These are phyloP conservation scores for Pistacia vera DNA, from an alignment of 345 rosid genomes.

Conservation along the genomic window DNA sequence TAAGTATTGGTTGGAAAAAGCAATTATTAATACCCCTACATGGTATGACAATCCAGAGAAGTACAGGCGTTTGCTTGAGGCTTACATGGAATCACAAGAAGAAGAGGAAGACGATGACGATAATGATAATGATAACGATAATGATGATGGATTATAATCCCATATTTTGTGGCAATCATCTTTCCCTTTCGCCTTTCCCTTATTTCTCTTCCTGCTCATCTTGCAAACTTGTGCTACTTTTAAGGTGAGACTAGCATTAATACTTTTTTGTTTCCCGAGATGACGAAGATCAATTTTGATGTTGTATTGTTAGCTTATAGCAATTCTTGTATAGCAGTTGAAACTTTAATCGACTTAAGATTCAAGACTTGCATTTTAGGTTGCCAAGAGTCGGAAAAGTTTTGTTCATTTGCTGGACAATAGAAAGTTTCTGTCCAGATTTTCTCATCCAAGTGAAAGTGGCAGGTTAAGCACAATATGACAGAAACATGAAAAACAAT, in stretches of 20 bases:
- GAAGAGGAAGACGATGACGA: slow-evolving; percentile 19
- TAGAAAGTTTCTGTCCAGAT: neutral
- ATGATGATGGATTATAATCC: slow-evolving; percentile 15
- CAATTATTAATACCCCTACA: slow-evolving; percentile 67
- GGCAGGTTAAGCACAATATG: neutral
- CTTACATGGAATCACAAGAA: slow-evolving; percentile 22
- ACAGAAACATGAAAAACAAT: neutral
- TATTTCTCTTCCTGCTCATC: neutral
- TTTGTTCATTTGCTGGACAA: too few relatives aligned
- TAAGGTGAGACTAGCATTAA: neutral
- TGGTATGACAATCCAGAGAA: slow-evolving; percentile 70
- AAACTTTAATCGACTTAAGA: neutral
- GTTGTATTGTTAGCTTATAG: neutral
- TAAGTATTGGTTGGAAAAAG: slow-evolving; percentile 64
- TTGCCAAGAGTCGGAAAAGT: neutral
- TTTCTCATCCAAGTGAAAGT: neutral
- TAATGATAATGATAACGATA: slow-evolving; percentile 17
- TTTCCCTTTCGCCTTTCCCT: too few relatives aligned
- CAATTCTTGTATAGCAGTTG: neutral
- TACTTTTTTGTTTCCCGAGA: neutral
- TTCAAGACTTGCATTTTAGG: neutral
- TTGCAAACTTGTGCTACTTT: neutral
- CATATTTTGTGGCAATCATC: neutral
- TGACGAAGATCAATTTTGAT: neutral
- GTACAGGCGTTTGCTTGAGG: slow-evolving; percentile 37